These are phyloP conservation scores for Houttuynia cordata DNA, from an alignment of 164 flowering plant genomes.

Conservation along the genomic window DNA sequence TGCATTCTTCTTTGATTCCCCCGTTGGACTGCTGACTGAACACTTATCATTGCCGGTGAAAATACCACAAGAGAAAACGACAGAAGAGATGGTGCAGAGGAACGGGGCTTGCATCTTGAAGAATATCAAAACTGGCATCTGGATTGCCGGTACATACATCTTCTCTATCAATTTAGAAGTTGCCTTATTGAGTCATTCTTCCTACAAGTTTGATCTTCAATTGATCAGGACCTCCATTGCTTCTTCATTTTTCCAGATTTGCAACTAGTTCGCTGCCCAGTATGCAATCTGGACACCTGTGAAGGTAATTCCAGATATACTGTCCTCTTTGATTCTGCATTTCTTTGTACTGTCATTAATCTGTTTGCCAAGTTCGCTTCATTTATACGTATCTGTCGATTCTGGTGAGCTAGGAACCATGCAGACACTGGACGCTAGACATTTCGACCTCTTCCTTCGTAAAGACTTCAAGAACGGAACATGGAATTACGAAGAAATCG, in stretches of 20 bases:
- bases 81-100: slow-evolving; percentile 35
- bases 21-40: slow-evolving; percentile 44
- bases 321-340: not conserved
- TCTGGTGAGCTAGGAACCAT: slow-evolving; percentile 56
- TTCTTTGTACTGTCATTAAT: too few relatives aligned
- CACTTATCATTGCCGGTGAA: slow-evolving; percentile 25
- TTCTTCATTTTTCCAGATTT: slow-evolving; percentile 42
- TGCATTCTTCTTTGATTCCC: slow-evolving; percentile 60
- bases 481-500: slow-evolving; percentile 70
- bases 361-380: not conserved
- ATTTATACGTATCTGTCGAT: not conserved
- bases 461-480: slow-evolving; percentile 53
- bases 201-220: not conserved
- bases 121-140: slow-evolving; percentile 65
- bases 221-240: not conserved
- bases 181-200: not conserved
- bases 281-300: slow-evolving; percentile 76
- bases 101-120: slow-evolving; percentile 41
- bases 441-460: slow-evolving; percentile 64
- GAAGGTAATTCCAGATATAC: slow-evolving; percentile 42
- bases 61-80: slow-evolving; percentile 20
- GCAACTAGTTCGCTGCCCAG: slow-evolving; percentile 93
- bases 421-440: slow-evolving; percentile 89
- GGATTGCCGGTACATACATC: slow-evolving; percentile 61
- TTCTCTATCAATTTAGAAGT: not conserved